Base-by-base conservation (phyloP, 2,329 filamentous ascomycete genomes). In the Colletotrichum destructivum region DNA sequence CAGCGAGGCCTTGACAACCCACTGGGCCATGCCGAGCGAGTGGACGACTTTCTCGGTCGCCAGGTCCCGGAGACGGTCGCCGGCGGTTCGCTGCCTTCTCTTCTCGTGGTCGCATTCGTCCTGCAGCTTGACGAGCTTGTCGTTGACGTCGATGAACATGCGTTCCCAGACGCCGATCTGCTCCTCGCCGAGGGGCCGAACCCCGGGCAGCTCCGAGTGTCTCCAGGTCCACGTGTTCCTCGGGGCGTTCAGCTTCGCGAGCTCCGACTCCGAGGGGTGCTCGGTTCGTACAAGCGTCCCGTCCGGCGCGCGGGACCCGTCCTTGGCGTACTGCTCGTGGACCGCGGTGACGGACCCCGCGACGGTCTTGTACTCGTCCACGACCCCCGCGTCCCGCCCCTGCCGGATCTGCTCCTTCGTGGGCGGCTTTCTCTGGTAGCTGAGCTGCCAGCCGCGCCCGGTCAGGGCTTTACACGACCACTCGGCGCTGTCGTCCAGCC, bases 401-500 rank as follows among this genome's bases (percentile, higher is more conserved):
- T 26, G 26, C 26, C 26, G 26, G 26, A 26, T 26, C 26, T 42
- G 57, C 3, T 46, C 9, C 46, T 55, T 57, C 1, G 42, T 6
- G 18, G 2, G 18, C 42, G 18, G 26, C 61, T 31, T 62, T 60
- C 13, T 61, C 59, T 26, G 26, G 26, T 26, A 26, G 4, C 26
- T 26, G 6, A 76, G 68, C n/a, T 55, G 38, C 38, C 66, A 73
- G 11, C 73, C 70, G 2, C 62, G 77, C 68, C 52, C 73, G 54
- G 67, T 71, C 15, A 75, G 40, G 1, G 74, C 73, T 38, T 54
- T 35, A 18, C 74, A 75, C 18, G 55, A 44, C 72, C 79, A 81
- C 4, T 66, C 65, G 11, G 74, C 78, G 11, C 71, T 72, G 63
- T 81, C 79, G 52, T 80, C 74, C 47, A 79, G 76, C 5, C 78